A percentile compares a stretch with the other conserved stretches of the same genome.
These are phyloP conservation scores for Plasmodium coatneyi DNA, from an alignment of 169 alveolate genomes.

Conservation along the genomic window DNA sequence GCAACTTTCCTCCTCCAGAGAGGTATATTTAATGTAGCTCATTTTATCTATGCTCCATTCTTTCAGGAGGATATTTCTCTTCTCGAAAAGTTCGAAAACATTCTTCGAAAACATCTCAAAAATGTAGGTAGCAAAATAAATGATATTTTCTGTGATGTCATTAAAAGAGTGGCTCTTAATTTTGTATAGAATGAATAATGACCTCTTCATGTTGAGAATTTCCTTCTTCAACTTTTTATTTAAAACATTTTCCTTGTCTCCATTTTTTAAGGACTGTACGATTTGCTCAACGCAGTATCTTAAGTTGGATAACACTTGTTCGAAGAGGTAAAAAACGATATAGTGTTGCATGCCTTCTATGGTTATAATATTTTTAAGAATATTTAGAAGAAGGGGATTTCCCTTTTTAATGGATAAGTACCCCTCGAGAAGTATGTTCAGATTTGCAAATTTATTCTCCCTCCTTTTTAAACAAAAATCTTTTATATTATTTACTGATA, in stretches of 20 bases:
- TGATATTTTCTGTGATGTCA: conserved; percentile 47
- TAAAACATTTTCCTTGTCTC: not conserved
- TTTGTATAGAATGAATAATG: conserved; percentile 52
- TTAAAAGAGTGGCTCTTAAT: conserved; percentile 7
- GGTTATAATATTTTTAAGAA: not conserved
- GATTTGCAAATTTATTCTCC: conserved; percentile 52
- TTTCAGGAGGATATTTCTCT: conserved; percentile 18
- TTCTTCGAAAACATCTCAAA: conserved; percentile 65
- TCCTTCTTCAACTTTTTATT: conserved; percentile 30
- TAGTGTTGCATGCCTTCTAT: not conserved
- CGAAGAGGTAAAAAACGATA: conserved; percentile 23
- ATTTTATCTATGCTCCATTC: conserved; percentile 61
- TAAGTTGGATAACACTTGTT: conserved; percentile 25
- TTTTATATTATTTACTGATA: conserved; percentile 50
- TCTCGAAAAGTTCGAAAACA: conserved; percentile 33
- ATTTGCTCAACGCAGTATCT: conserved; percentile 30
- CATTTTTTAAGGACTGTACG: conserved; percentile 15
- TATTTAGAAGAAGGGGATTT: conserved; percentile 37
- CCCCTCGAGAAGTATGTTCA: conserved; percentile 54
- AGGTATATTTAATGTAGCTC: conserved; percentile 8
- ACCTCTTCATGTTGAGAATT: conserved; percentile 44
- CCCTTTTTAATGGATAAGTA: conserved; percentile 27
- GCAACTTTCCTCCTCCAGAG: not conserved
- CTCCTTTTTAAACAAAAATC: conserved; percentile 63
- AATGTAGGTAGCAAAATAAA: conserved; percentile 65